Percentiles rank a stretch among this genome's conserved stretches.
These are phyloP conservation scores for Cardiospermum halicacabum DNA, from an alignment of 345 rosid species.

Conservation along the genomic window DNA sequence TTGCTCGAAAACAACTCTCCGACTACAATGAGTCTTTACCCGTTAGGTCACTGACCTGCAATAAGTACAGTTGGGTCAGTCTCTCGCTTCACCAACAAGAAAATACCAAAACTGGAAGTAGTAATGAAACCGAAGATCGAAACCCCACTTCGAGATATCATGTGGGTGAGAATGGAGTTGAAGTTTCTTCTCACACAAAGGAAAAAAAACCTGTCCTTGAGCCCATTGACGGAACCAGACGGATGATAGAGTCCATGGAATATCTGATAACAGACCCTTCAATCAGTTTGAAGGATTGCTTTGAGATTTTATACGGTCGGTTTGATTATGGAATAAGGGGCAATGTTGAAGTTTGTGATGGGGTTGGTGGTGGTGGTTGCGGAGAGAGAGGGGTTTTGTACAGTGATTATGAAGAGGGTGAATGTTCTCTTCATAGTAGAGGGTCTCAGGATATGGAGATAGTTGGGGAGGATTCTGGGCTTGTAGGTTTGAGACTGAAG, in stretches of 20 bases:
- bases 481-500: constrained; percentile 12
- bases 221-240: background rate
- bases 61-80: constrained; percentile 37
- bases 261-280: background rate
- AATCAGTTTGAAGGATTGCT: background rate
- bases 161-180: background rate
- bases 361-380: background rate
- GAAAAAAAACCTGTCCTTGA: background rate
- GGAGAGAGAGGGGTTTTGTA: constrained; percentile 1
- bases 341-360: background rate
- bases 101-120: background rate
- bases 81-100: constrained; percentile 15
- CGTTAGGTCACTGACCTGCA: constrained; percentile 12
- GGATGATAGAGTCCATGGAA: background rate
- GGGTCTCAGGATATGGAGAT: constrained; percentile 2
- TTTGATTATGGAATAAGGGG: too few species aligned
- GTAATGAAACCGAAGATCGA: background rate
- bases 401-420: background rate
- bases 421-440: background rate
- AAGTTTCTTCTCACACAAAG: background rate
- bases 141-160: background rate
- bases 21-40: constrained; percentile 20
- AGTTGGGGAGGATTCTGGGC: constrained; percentile 11
- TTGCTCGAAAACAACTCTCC: constrained; percentile 14
- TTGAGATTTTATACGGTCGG: background rate